Evolutionary conservation across 306 rosid genomes (phyloP).

Genomic region (Inga laurina): DNA sequence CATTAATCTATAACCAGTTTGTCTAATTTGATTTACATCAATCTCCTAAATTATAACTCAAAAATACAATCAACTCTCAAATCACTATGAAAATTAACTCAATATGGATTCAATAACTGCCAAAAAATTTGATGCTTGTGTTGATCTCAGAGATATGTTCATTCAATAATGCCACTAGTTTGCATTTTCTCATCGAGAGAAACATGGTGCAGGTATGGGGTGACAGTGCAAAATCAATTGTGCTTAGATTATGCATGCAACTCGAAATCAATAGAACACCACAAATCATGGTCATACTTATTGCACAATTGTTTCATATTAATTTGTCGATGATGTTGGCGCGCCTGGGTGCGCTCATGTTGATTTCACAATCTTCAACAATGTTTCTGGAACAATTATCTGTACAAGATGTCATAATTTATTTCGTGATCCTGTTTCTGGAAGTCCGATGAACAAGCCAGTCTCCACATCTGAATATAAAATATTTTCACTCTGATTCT

Average conservation of each 20-base stretch:
- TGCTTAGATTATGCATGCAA: background rate
- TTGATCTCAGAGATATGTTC: background rate
- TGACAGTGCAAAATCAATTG: background rate
- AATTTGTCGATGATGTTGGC: background rate
- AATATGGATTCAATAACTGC: background rate
- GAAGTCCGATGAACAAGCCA: constrained; percentile 78
- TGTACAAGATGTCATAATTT: background rate
- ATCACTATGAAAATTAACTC: background rate
- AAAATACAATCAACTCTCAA: background rate
- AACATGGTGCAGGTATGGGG: background rate
- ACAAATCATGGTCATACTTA: background rate
- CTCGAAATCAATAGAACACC: background rate
- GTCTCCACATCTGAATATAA: constrained; percentile 47
- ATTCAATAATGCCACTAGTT: too few species aligned
- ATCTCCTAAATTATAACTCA: background rate
- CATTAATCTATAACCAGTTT: too few species aligned
- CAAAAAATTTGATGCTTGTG: background rate
- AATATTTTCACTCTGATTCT: background rate
- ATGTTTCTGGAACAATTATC: background rate
- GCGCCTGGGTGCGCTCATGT: background rate
- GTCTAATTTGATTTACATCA: too few species aligned
- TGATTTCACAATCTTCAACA: constrained; percentile 15
- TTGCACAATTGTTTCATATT: background rate
- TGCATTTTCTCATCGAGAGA: too few species aligned
- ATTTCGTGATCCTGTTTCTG: constrained; percentile 41